Conservation (phyloP, 2,329 filamentous ascomycete species). For the Calonectria pteridis region DNA sequence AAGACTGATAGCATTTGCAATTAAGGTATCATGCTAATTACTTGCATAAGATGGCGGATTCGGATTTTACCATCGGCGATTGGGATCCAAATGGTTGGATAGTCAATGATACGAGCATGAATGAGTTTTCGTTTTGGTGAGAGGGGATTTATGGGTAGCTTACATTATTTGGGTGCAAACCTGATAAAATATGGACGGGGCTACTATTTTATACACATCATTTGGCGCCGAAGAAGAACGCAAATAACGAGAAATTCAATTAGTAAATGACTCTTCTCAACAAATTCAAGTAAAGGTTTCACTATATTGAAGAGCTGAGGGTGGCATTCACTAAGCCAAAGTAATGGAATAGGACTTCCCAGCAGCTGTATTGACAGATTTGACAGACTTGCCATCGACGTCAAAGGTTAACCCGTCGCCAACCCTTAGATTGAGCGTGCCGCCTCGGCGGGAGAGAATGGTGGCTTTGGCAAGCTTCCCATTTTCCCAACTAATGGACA, state of each 20-base stretch:
- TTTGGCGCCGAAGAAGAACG: background rate
- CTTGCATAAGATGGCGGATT: slow-evolving; percentile 4
- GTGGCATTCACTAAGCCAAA: background rate
- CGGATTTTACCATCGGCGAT: slow-evolving; percentile 8
- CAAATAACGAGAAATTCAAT: background rate
- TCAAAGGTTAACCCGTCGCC: background rate
- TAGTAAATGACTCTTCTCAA: background rate
- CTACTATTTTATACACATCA: background rate
- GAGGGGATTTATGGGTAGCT: background rate
- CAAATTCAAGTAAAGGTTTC: background rate
- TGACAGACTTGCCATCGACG: background rate
- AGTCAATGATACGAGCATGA: background rate
- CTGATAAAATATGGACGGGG: no score
- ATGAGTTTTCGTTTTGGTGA: slow-evolving; percentile 9
- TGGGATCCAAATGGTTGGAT: slow-evolving; percentile 9
- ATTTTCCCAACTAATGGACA: background rate
- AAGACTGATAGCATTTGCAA: background rate
- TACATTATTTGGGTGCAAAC: background rate
- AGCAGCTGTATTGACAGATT: background rate
- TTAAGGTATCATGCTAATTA: background rate
- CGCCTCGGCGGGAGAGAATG: background rate
- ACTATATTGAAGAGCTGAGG: background rate
- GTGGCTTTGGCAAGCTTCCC: background rate
- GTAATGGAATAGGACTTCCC: background rate
- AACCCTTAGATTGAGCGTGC: background rate